Conservation (phyloP, 148 eudicot genomes). For the Rhododendron williamsianum region DNA sequence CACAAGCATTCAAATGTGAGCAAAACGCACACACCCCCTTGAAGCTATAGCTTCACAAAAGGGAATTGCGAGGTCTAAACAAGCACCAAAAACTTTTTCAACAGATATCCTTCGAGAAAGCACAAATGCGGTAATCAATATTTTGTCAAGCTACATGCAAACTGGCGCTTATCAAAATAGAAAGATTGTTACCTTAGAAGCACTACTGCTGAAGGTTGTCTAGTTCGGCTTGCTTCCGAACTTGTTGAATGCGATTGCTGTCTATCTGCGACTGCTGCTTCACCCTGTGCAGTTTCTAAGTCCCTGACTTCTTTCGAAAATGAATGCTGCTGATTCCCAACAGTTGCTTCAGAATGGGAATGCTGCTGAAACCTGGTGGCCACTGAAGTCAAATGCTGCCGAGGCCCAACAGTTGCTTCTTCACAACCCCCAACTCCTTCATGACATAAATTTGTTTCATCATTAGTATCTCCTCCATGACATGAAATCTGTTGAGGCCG, state of each 20-base stretch:
- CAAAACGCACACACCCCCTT: not conserved
- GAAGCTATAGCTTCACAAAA: not conserved
- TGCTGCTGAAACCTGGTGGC: not conserved
- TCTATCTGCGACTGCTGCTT: not conserved
- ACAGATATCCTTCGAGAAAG: not conserved
- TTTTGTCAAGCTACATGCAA: not conserved
- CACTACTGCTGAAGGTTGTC: conserved; percentile 19
- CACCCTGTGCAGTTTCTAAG: conserved; percentile 13
- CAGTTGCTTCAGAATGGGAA: not conserved
- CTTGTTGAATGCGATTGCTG: not conserved
- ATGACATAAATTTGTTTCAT: not conserved
- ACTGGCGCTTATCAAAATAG: not conserved
- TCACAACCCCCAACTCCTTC: not conserved
- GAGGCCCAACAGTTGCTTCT: not conserved
- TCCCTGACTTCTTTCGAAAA: not conserved
- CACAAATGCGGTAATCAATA: not conserved
- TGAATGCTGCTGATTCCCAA: not conserved
- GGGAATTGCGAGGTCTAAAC: not conserved
- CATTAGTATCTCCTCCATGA: not conserved
- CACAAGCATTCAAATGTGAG: not conserved
- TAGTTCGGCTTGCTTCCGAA: conserved; percentile 10
- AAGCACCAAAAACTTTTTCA: not conserved
- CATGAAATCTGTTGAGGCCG: not conserved
- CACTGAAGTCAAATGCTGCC: not conserved
- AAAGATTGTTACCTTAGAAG: conserved; percentile 23